Base-by-base conservation (phyloP, 2,329 filamentous ascomycete genomes). In the Phialophora tarda region DNA sequence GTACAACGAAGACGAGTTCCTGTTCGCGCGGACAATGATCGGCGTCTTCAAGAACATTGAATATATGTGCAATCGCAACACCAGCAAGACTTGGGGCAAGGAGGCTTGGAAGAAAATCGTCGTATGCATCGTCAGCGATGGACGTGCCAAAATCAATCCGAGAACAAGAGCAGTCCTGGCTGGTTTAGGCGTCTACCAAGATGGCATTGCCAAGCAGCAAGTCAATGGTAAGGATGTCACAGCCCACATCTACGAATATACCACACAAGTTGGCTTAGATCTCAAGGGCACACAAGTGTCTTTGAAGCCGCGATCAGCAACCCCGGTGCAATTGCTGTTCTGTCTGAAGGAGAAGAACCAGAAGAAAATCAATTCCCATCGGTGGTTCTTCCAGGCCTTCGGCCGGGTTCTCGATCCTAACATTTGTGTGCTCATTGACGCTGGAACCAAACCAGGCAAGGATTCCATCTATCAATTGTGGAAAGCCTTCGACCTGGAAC, bases 91-190 rank as follows among this genome's bases (percentile, higher is more conserved):
- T 0, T 99, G 95, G 95, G 95, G 95, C 71, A 95, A 96, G 78
- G 92, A 97, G 74, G 93, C 94, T 4, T 99, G 95, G 95, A 98
- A 99, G 83, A 99, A 99, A 84, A 98, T 99, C 74, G 95, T 99
- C 10, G 95, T 99, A 11, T 98, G 94, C 78, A 88, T 99, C 53
- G 95, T 99, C 71, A 97, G 93, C 74, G 95, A 99, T 75, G 95
- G 95, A 67, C 93, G 95, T 86, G 91, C 89, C 68, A 97, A 97
- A 83, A 99, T 99, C 82, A 97, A 98, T 78, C 88, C 91, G 1
- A 85, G 95, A 70, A 99, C 95, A 2, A 89, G 91, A 75, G 93
- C 94, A 38, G 88, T 98, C 21, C 81, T 99, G 59, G 93, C 95
- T 23, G 95, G 89, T 79, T 89, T 99, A 84, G 95, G 95, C 75